phyloP scores from a whole-genome alignment of 805 yeast genomes.

The Suhomyces tanzawaensis region DNA sequence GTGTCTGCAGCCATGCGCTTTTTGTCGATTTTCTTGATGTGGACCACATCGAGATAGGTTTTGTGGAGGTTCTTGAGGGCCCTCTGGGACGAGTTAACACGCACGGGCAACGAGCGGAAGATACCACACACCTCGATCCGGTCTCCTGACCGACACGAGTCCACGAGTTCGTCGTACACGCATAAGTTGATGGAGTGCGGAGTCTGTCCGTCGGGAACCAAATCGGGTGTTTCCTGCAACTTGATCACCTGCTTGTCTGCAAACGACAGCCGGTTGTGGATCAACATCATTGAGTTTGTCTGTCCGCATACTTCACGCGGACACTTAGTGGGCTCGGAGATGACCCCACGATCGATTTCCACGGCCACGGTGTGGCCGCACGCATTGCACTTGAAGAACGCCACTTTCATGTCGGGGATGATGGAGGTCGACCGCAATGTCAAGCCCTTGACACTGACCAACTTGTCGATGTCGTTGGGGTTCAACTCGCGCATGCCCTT shows the following conservation, averaged over 20 bases:
- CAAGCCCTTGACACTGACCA: slow-evolving; percentile 87
- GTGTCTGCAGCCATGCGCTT: slow-evolving; percentile 79
- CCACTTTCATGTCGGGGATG: slow-evolving; percentile 97
- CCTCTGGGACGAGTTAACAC: slow-evolving; percentile 81
- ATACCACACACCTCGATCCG: slow-evolving; percentile 94
- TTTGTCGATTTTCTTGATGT: slow-evolving; percentile 80
- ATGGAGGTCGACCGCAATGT: slow-evolving; percentile 86
- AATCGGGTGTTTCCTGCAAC: slow-evolving; percentile 93
- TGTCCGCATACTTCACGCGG: slow-evolving; percentile 86
- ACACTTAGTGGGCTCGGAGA: slow-evolving; percentile 89
- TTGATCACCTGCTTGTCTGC: slow-evolving; percentile 95
- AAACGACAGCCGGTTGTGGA: slow-evolving; percentile 89
- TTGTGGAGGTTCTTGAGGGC: slow-evolving; percentile 81
- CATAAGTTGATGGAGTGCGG: slow-evolving; percentile 94
- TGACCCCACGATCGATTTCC: slow-evolving; percentile 91
- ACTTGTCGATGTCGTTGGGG: slow-evolving; percentile 59
- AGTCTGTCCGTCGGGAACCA: slow-evolving; percentile 97
- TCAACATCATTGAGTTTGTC: slow-evolving; percentile 79
- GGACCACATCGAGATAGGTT: slow-evolving; percentile 93
- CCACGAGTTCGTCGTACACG: slow-evolving; percentile 94
- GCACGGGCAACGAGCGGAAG: slow-evolving; percentile 87
- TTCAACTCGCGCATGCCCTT: slow-evolving; percentile 18
- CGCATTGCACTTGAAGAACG: slow-evolving; percentile 91
- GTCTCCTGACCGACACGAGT: slow-evolving; percentile 94
- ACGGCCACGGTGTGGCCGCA: slow-evolving; percentile 91